Base-by-base conservation (phyloP, 805 yeast genomes). In the Yamadazyma olivae region DNA sequence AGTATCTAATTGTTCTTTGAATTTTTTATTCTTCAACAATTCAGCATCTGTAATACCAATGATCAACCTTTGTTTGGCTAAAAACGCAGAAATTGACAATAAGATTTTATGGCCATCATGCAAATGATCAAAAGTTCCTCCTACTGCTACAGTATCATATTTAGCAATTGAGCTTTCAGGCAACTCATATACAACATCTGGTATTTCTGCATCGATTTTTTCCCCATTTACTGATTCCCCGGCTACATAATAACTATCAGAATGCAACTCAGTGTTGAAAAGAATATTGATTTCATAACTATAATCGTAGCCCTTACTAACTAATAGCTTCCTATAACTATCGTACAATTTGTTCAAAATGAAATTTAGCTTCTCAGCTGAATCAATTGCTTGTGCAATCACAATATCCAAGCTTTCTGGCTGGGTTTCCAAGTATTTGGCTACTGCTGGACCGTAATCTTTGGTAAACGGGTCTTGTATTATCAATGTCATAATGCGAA, bases 61-160 rank as follows among this genome's bases (percentile, higher is more conserved):
- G 32, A 91, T 83, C 10, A 93, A 62, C 16, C 58, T 61, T 2
- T 56, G 47, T 2, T 59, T 49, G 0, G 95, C 69, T 6, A 86
- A 45, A 50, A 79, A 88, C 0, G 79, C 77, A 0, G 95, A 71
- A 40, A 85, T 67, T 0, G 93, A 80, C 7, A 93, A 67, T 18
- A 93, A 65, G 19, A 93, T 82, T 56, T 85, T 87, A 60, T 93
- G 99, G 0, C 98, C 99, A 53, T 84, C 95, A 50, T 93, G 99
- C 24, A 93, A 54, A 60, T 93, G 98, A 54, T 93, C 99, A 63
- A 93, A 93, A 0, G 99, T 93, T 0, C 99, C 99, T 0, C 99
- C 99, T 1, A 91, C 80, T 0, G 96, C 91, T 6, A 48, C 53
- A 5, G 70, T 67, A 13, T 45, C 39, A 30, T 32, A 17, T 5